A percentile compares a stretch with the other conserved stretches of the same genome.
These are phyloP conservation scores for Scopulariopsis brevicaulis DNA, from an alignment of 2,329 filamentous ascomycete genomes.

Conservation along the genomic window DNA sequence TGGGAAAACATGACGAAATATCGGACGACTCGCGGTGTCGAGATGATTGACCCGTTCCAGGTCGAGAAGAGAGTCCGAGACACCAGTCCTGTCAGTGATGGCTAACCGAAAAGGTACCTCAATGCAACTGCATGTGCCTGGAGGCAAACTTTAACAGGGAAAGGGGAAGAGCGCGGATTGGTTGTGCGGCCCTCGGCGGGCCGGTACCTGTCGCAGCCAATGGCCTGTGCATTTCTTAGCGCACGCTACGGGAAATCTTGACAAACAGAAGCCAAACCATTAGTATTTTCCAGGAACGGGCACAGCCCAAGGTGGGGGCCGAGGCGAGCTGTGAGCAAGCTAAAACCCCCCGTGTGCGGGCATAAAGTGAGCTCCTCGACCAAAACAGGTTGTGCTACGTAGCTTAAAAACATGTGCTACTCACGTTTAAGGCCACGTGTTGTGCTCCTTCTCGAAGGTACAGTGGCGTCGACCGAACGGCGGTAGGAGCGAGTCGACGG, in stretches of 20 bases:
- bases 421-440: background rate
- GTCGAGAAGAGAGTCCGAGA: too few species aligned
- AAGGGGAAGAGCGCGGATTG: too few species aligned
- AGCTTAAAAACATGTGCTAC: background rate
- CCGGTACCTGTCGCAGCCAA: background rate
- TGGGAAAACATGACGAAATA: background rate
- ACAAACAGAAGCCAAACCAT: background rate
- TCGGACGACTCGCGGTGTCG: background rate
- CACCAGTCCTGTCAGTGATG: too few species aligned
- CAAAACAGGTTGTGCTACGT: background rate
- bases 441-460: background rate
- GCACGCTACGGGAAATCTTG: background rate
- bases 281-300: too few species aligned
- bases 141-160: too few species aligned
- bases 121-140: too few species aligned
- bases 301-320: too few species aligned
- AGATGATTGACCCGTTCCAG: background rate
- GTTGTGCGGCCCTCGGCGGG: background rate
- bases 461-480: background rate
- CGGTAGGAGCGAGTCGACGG: background rate
- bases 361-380: too few species aligned
- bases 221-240: background rate
- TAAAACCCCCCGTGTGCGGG: too few species aligned
- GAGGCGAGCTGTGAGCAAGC: too few species aligned
- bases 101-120: too few species aligned